Evolutionary conservation across 2,329 filamentous ascomycete genomes (phyloP).

Genomic region (Colletotrichum gloeosporioides): DNA sequence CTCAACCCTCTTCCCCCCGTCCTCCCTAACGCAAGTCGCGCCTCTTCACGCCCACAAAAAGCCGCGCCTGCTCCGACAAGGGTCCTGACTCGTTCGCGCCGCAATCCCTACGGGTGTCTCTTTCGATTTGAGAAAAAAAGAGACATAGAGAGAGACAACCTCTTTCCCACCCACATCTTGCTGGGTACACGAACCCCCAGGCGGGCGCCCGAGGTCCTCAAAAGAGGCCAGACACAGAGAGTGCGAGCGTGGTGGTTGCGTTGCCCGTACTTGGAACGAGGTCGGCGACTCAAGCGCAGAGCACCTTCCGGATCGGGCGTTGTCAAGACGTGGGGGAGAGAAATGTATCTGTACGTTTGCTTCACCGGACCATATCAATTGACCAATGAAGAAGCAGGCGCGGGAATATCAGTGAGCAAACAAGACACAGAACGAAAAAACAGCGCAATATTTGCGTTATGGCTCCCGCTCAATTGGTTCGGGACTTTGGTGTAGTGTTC

Average conservation of each 20-base stretch:
- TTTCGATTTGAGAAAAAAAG: background rate
- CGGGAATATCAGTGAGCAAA: background rate
- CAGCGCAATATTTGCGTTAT: background rate
- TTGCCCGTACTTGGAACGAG: background rate
- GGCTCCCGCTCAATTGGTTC: background rate
- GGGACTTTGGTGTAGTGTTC: background rate
- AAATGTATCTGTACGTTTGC: background rate
- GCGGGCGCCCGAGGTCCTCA: background rate
- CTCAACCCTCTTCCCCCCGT: background rate
- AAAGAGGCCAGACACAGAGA: background rate
- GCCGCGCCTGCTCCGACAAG: constrained; percentile 5
- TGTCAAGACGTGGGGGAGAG: background rate
- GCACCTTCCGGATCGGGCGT: constrained; percentile 5
- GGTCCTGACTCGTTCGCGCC: constrained; percentile 9
- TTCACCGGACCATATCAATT: background rate
- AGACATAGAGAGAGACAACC: background rate
- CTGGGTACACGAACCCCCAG: background rate
- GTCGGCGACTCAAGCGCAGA: background rate
- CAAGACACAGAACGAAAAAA: background rate
- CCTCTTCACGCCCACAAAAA: background rate
- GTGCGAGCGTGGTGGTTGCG: background rate
- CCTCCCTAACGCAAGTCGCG: background rate
- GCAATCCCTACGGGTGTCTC: background rate
- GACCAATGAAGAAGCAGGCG: background rate
- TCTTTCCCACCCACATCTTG: background rate